Conservation (phyloP, 768 basidiomycete genomes). For the Ephemerocybe angulata region DNA sequence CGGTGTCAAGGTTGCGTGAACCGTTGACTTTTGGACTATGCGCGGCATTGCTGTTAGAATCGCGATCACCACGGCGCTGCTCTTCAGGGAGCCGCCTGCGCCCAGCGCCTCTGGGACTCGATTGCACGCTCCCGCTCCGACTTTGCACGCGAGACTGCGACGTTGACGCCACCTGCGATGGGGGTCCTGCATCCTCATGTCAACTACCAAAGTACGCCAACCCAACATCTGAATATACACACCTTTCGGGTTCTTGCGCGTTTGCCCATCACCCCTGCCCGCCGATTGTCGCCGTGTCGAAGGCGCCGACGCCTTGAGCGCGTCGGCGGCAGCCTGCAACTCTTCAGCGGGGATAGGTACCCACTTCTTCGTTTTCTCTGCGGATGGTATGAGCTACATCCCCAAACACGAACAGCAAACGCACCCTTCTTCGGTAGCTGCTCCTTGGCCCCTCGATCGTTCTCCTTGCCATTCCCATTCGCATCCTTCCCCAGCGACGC, state of each 20-base stretch:
- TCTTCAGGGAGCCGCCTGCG: conserved; percentile 43
- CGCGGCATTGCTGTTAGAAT: conserved; percentile 1
- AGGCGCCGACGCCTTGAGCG: conserved; percentile 16
- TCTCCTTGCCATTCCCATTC: conserved; percentile 13
- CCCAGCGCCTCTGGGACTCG: conserved; percentile 22
- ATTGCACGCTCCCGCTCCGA: conserved; percentile 27
- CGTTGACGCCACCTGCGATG: conserved; percentile 18
- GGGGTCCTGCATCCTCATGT: conserved; percentile 1
- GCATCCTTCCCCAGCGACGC: conserved; percentile 10
- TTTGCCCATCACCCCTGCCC: neutral
- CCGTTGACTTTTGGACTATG: neutral
- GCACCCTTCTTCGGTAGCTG: conserved; percentile 23
- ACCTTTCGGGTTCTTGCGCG: conserved; percentile 3
- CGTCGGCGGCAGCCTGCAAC: conserved; percentile 51
- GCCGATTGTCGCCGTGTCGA: neutral
- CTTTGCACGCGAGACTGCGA: conserved; percentile 35
- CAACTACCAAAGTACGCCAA: conserved; percentile 13
- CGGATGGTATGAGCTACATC: no score
- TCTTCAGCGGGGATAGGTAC: conserved; percentile 54
- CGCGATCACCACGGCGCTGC: neutral
- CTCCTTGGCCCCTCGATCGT: neutral
- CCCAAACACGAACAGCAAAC: conserved; percentile 12
- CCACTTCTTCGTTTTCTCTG: conserved; percentile 57
- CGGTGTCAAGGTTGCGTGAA: conserved; percentile 3
- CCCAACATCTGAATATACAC: no score